Percentiles rank a stretch among this genome's conserved stretches.
These are phyloP conservation scores for Adenanthera pavonina DNA, from an alignment of 306 rosid species.

Conservation along the genomic window DNA sequence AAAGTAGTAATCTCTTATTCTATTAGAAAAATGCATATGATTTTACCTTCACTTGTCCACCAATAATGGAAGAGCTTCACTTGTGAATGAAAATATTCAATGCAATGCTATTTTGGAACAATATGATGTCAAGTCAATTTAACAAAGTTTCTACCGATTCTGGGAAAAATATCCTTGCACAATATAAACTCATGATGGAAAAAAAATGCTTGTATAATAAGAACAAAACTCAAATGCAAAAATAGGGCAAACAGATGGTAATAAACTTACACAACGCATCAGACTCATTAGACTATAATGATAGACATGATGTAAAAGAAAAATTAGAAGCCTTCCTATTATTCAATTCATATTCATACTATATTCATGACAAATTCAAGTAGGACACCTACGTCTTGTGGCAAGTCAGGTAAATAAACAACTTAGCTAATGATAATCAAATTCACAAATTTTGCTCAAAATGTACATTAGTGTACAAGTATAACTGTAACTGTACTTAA, in stretches of 20 bases:
- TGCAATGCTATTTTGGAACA: not conserved
- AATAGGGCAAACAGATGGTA: not conserved
- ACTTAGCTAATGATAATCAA: constrained; percentile 6
- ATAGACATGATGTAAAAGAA: not conserved
- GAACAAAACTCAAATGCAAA: not conserved
- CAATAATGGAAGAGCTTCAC: not conserved
- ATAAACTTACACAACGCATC: not conserved
- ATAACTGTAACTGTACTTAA: no score
- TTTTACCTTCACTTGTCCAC: constrained; percentile 31
- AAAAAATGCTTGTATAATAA: not conserved
- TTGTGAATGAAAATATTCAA: constrained; percentile 28
- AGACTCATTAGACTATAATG: not conserved
- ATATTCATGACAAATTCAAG: not conserved
- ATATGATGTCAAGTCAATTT: not conserved
- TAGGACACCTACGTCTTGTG: constrained; percentile 14
- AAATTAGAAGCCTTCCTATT: not conserved
- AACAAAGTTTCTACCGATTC: not conserved
- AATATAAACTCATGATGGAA: not conserved
- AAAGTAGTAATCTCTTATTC: not conserved
- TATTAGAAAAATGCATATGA: not conserved
- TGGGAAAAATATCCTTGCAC: not conserved
- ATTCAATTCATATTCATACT: constrained; percentile 26
- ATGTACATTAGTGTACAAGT: constrained; percentile 1
- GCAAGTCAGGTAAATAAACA: constrained; percentile 32
- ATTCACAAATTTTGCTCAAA: not conserved